Percentiles rank a stretch among this genome's conserved stretches.
Evolutionary conservation across 371 early-diverging fungal species (phyloP).

Genomic region (Mucor plumbeus): DNA sequence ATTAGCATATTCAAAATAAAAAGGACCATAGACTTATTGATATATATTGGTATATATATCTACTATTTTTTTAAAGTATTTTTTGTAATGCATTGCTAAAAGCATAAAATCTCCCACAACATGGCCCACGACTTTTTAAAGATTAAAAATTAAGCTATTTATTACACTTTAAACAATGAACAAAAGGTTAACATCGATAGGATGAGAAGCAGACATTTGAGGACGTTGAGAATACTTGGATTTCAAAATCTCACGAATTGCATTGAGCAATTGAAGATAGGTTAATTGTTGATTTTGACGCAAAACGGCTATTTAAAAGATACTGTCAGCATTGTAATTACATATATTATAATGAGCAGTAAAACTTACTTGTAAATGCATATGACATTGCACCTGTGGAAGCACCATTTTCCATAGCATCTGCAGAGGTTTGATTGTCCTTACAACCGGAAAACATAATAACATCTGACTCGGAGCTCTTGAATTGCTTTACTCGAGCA

Average conservation of each 20-base stretch:
- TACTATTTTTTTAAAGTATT: too few species aligned
- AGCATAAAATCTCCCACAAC: too few species aligned
- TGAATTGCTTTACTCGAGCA: slow-evolving; percentile 47
- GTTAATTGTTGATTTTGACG: slow-evolving; percentile 65
- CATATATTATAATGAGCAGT: not conserved
- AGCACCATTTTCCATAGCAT: slow-evolving; percentile 67
- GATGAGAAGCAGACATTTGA: slow-evolving; percentile 80
- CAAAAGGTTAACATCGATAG: slow-evolving; percentile 74
- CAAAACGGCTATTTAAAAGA: slow-evolving; percentile 46
- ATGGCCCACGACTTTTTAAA: too few species aligned
- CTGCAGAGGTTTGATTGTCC: slow-evolving; percentile 91
- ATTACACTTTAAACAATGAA: slow-evolving; percentile 64
- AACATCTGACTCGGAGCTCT: slow-evolving; percentile 76
- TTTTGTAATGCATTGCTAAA: too few species aligned
- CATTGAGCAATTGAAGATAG: slow-evolving; percentile 77
- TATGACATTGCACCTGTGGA: slow-evolving; percentile 89
- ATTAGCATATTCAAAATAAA: too few species aligned
- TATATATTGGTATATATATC: too few species aligned
- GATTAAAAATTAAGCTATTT: not conserved
- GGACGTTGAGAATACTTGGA: slow-evolving; percentile 82
- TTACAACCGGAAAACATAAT: slow-evolving; percentile 90
- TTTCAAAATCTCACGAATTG: slow-evolving; percentile 70
- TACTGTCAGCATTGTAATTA: not conserved
- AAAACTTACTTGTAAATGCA: slow-evolving; percentile 66
- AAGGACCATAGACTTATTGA: too few species aligned